A percentile compares a stretch with the other conserved stretches of the same genome.
These are phyloP conservation scores for Lentinula boryana DNA, from an alignment of 768 basidiomycete genomes.

Conservation along the genomic window DNA sequence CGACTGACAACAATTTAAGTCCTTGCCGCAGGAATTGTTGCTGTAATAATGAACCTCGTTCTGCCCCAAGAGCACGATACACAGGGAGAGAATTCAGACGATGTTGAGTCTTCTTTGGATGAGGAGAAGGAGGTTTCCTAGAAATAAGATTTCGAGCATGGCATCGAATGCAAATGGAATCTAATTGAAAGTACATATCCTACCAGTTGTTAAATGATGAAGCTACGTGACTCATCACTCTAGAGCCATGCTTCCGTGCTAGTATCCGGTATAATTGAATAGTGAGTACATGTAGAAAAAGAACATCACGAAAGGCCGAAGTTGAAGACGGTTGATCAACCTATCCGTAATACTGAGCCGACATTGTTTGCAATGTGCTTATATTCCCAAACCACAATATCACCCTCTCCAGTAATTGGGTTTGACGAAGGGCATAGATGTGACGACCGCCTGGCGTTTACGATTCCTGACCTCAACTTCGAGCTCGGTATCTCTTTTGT, in stretches of 20 bases:
- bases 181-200: no score
- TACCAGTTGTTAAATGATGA: no score
- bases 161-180: no score
- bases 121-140: not conserved
- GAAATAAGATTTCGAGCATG: no score
- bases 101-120: not conserved
- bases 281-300: no score
- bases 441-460: constrained; percentile 64
- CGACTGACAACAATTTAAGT: constrained; percentile 20
- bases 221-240: no score
- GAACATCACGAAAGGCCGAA: no score
- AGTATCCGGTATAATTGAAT: no score
- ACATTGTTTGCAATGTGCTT: no score
- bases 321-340: no score
- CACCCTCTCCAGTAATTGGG: constrained; percentile 75
- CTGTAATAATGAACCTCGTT: constrained; percentile 51
- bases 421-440: constrained; percentile 84
- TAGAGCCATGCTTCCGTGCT: no score
- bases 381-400: not conserved
- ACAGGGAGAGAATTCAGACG: not conserved
- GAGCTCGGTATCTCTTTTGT: constrained; percentile 88
- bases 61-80: constrained; percentile 32
- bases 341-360: no score
- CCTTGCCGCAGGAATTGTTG: constrained; percentile 52
- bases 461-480: constrained; percentile 83